Conservation (phyloP, 148 eudicot genomes). For the Rhododendron kiyosumense region DNA sequence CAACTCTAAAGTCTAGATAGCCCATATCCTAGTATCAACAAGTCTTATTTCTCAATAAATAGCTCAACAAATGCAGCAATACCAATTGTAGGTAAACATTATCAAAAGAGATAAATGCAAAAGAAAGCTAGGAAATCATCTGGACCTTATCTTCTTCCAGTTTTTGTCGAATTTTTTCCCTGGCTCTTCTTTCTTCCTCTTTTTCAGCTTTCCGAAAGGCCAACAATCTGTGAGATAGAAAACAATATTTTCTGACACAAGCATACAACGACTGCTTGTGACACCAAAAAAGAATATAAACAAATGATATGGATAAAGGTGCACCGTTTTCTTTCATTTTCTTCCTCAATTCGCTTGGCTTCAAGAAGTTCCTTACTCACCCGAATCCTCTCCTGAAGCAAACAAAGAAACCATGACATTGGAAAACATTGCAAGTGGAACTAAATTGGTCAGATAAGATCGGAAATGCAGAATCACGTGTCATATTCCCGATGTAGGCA, state of each 20-base stretch:
- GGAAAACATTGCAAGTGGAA: neutral
- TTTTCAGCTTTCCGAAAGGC: conserved; percentile 96
- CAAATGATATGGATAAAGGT: conserved; percentile 21
- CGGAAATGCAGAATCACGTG: neutral
- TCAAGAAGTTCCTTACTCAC: conserved; percentile 96
- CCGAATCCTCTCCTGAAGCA: conserved; percentile 85
- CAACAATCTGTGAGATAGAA: conserved; percentile 45
- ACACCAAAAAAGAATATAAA: conserved; percentile 7
- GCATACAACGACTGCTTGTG: neutral
- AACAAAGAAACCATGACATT: neutral
- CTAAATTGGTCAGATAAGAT: neutral
- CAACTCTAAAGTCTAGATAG: neutral
- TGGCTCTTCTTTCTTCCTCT: conserved; percentile 94
- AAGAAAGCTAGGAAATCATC: neutral
- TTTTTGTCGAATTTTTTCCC: conserved; percentile 80
- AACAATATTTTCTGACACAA: neutral
- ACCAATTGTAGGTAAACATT: neutral
- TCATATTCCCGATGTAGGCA: neutral
- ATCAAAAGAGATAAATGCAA: neutral
- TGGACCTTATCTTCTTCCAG: conserved; percentile 95
- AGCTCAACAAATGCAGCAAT: neutral
- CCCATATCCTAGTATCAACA: neutral
- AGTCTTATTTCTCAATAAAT: neutral
- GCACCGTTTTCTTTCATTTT: conserved; percentile 97
- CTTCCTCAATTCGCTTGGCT: conserved; percentile 98